Conservation (phyloP, 495 filamentous ascomycete genomes). For the Aspergillus taichungensis region DNA sequence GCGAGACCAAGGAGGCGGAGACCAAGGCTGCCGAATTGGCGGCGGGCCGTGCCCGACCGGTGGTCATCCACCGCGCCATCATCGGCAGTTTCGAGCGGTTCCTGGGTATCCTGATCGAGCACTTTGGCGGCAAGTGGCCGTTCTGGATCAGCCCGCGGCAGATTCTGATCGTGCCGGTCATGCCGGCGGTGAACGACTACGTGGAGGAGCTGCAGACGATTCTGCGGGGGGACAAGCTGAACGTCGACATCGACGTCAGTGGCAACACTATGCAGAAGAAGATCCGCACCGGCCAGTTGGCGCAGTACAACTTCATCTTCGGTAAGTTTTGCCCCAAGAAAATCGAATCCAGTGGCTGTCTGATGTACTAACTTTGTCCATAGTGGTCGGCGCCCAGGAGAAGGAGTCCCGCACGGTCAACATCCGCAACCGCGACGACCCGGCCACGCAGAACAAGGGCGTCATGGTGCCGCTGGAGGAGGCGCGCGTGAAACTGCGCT, state of each 20-base stretch:
- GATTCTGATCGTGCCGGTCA: conserved; percentile 85
- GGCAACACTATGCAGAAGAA: conserved; percentile 96
- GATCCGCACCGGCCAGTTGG: conserved; percentile 77
- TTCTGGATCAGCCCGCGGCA: conserved; percentile 96
- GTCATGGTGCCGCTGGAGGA: conserved; percentile 67
- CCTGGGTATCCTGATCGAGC: conserved; percentile 85
- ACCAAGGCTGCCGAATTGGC: conserved; percentile 29
- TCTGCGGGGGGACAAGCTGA: conserved; percentile 47
- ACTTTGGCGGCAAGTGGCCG: conserved; percentile 96
- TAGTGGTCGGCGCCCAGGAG: conserved; percentile 80
- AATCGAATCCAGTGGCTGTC: not conserved
- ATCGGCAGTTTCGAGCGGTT: conserved; percentile 91
- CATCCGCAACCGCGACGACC: conserved; percentile 84
- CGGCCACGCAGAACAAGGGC: conserved; percentile 66
- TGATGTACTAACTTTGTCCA: conserved; percentile 5
- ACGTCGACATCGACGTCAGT: conserved; percentile 78
- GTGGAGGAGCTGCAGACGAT: conserved; percentile 67
- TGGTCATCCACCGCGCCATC: conserved; percentile 96
- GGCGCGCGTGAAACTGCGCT: conserved; percentile 61
- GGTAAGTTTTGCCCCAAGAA: conserved; percentile 30
- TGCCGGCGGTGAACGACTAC: conserved; percentile 76
- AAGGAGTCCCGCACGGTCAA: conserved; percentile 71
- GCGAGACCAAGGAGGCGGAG: conserved; percentile 21
- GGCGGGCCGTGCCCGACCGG: conserved; percentile 76
- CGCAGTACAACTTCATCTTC: conserved; percentile 89